Evolutionary conservation across 2,329 filamentous ascomycete species (phyloP), one percentile per base, ranked within the genome.

Genomic region (Elsinoe perseae): DNA sequence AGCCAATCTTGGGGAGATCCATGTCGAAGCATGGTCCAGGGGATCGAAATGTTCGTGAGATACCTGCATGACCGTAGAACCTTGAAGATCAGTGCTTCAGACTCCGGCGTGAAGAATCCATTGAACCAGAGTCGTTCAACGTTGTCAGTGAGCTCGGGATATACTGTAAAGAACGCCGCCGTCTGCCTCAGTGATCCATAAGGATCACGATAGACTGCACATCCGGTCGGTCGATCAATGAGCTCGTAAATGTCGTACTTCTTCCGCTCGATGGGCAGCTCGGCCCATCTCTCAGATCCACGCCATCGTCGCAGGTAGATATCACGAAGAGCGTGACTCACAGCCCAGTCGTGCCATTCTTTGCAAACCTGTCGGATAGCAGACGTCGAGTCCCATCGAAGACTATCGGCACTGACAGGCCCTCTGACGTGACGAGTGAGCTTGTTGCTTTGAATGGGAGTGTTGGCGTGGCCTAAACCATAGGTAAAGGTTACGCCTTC

Each of bases 81-180:
- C 14, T 72, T 68, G 57, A 78, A 75, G 53, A 80, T 74, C 58
- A 76, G 68, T 27, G 70, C 68, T 62, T 77, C 75, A 3, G 76
- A 78, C 60, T 78, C 72, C 46, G 73, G 70, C 5, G 72, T 73
- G 66, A 79, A 75, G 65, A 79, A 79, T 50, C 77, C 77, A 57
- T 79, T 75, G 65, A 80, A 78, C 76, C 77, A 80, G 62, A 80
- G 70, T 44, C 77, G 74, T 56, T 72, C 74, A 56, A 80, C 76
- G 62, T 77, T 72, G 20, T 69, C 67, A 2, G 76, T 76, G 8
- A 78, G 68, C 27, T 70, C 65, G 1, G 77, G 74, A 50, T 72
- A 73, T 36, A 70, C 62, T 32, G 68, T 65, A 63, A 80, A 75
- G 21, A 79, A 72, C 30, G 67, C 65, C 18, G 73, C 71, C 3